Conservation (phyloP, 805 yeast species). For the Candida khao-thaluensis region DNA sequence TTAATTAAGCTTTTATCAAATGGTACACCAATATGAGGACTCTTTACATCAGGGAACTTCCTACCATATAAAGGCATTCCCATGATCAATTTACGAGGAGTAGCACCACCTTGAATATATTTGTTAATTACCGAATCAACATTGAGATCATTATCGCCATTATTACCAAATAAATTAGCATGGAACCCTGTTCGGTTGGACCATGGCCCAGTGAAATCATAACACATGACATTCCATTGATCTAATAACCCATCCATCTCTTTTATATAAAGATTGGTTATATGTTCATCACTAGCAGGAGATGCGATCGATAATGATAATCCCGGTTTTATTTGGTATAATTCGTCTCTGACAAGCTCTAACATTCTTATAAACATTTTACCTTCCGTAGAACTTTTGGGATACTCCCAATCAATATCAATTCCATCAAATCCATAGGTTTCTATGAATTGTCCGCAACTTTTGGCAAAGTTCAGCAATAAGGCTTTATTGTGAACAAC, state of each 20-base stretch:
- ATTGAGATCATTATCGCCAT: slow-evolving; percentile 42
- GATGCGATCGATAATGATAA: slow-evolving; percentile 69
- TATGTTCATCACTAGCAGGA: slow-evolving; percentile 59
- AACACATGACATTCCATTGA: slow-evolving; percentile 88
- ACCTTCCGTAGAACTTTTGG: slow-evolving; percentile 49
- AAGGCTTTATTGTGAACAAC: slow-evolving; percentile 22
- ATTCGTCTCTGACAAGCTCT: slow-evolving; percentile 31
- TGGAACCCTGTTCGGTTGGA: slow-evolving; percentile 61
- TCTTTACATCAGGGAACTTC: slow-evolving; percentile 22
- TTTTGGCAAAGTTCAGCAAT: slow-evolving; percentile 47
- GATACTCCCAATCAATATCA: slow-evolving; percentile 96
- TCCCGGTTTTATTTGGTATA: slow-evolving; percentile 30
- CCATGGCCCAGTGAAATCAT: slow-evolving; percentile 86
- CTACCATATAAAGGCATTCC: slow-evolving; percentile 91
- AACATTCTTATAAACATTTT: slow-evolving; percentile 44
- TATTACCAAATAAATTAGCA: slow-evolving; percentile 55
- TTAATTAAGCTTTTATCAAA: slow-evolving; percentile 32
- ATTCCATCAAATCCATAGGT: slow-evolving; percentile 80
- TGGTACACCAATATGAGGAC: slow-evolving; percentile 40
- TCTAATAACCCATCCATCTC: slow-evolving; percentile 60
- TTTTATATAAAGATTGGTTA: slow-evolving; percentile 42
- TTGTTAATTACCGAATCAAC: slow-evolving; percentile 48
- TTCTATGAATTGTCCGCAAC: slow-evolving; percentile 47
- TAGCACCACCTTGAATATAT: slow-evolving; percentile 44
- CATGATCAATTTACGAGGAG: slow-evolving; percentile 54